Conservation (phyloP, 768 basidiomycete genomes). For the Butyriboletus loyo region DNA sequence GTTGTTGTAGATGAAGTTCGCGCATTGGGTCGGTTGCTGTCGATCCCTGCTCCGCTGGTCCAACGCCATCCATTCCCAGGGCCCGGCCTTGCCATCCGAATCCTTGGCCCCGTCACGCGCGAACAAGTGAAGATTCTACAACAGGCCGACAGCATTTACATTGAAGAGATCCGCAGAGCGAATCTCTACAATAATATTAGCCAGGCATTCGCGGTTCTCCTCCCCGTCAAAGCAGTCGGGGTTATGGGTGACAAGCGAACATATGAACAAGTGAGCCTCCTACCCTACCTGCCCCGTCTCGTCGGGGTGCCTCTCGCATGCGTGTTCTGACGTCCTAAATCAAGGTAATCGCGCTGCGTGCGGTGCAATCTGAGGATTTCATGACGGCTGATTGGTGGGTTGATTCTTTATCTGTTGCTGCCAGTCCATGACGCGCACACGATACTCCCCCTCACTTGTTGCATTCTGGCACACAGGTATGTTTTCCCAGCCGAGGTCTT, state of each 20-base stretch:
- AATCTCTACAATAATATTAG: conserved; percentile 90
- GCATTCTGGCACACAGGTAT: conserved; percentile 54
- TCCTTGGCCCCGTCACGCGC: conserved; percentile 91
- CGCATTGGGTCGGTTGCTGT: conserved; percentile 83
- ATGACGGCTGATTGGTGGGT: conserved; percentile 98
- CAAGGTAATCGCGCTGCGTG: conserved; percentile 89
- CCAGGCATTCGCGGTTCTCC: conserved; percentile 93
- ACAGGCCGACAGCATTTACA: conserved; percentile 92
- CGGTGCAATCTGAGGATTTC: conserved; percentile 97
- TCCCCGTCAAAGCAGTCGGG: conserved; percentile 96
- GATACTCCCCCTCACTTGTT: conserved; percentile 17
- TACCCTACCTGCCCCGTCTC: neutral
- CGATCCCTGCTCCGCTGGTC: conserved; percentile 89
- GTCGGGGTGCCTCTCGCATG: neutral
- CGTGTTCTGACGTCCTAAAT: conserved; percentile 1
- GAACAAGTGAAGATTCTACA: conserved; percentile 91
- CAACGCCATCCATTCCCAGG: conserved; percentile 99
- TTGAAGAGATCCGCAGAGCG: conserved; percentile 95
- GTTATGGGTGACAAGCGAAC: conserved; percentile 97
- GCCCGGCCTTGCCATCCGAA: conserved; percentile 96
- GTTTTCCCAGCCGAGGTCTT: conserved; percentile 92
- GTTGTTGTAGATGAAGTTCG: conserved; percentile 82
- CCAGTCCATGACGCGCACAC: neutral
- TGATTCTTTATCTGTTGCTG: neutral
- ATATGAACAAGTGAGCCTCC: conserved; percentile 74